phyloP scores from a whole-genome alignment of 2,329 filamentous ascomycete species.

The Talaromyces sp. region DNA sequence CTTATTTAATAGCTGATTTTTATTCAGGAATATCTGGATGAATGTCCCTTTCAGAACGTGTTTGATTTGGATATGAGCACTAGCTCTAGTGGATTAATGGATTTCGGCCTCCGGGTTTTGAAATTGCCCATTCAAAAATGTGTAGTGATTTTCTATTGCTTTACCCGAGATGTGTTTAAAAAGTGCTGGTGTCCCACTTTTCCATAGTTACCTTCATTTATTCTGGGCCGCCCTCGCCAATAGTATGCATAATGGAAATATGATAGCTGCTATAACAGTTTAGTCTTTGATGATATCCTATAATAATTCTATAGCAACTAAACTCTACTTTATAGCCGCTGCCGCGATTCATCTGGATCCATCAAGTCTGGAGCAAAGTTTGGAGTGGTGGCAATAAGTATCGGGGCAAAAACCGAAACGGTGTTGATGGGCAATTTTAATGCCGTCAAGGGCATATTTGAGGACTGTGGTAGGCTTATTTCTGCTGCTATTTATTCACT shows the following conservation, averaged over 20 bases:
- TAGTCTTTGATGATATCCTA: neutral
- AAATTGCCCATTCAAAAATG: neutral
- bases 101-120: neutral
- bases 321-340: neutral
- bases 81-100: slow-evolving; percentile 15
- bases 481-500: neutral
- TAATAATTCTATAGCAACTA: neutral
- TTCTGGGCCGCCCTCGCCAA: neutral
- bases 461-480: neutral
- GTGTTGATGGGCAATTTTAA: slow-evolving; percentile 3
- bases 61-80: slow-evolving; percentile 19
- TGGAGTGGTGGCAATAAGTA: neutral
- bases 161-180: neutral
- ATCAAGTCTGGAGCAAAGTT: neutral
- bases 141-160: neutral
- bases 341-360: neutral
- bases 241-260: neutral
- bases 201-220: neutral
- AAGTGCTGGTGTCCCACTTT: neutral
- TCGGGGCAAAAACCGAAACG: neutral
- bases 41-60: slow-evolving; percentile 17
- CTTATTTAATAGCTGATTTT: slow-evolving; percentile 20
- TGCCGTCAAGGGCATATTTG: neutral
- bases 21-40: slow-evolving; percentile 20
- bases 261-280: slow-evolving; percentile 4